phyloP scores from a whole-genome alignment of 2,329 filamentous ascomycete species.

The Penicillium sp. region DNA sequence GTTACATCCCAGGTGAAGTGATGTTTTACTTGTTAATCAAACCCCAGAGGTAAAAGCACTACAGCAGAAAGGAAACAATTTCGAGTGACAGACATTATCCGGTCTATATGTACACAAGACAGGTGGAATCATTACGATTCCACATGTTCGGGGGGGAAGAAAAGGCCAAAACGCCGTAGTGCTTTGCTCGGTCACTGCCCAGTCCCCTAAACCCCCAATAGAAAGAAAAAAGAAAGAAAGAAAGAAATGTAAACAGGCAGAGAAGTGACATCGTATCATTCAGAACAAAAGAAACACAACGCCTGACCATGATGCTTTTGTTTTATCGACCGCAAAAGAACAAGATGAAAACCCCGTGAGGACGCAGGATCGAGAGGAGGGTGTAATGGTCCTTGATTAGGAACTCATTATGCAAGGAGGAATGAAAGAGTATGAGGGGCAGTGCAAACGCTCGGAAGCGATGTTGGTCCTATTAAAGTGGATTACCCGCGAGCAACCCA shows the following conservation, averaged over 20 bases:
- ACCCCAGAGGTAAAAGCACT: not conserved
- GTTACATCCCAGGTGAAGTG: not conserved
- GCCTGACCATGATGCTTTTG: conserved; percentile 30
- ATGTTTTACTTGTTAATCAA: not conserved
- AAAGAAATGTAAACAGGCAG: not conserved
- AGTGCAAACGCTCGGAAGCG: not conserved
- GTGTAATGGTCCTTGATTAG: not conserved
- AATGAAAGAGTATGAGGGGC: conserved; percentile 6
- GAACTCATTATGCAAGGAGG: conserved; percentile 11
- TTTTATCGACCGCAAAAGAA: conserved; percentile 17
- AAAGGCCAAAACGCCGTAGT: conserved; percentile 25
- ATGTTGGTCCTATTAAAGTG: not conserved
- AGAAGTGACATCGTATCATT: conserved; percentile 8
- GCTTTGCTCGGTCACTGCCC: conserved; percentile 25
- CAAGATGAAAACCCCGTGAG: conserved; percentile 7
- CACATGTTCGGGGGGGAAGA: conserved; percentile 12
- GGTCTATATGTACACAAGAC: conserved; percentile 23
- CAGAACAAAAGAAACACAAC: conserved; percentile 16
- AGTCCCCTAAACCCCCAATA: conserved; percentile 14
- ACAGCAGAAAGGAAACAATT: not conserved
- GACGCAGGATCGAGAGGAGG: conserved; percentile 9
- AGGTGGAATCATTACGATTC: conserved; percentile 6
- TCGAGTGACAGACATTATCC: not conserved
- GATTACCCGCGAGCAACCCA: conserved; percentile 42
- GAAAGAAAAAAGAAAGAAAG: conserved; percentile 5